Evolutionary conservation across 2,329 filamentous ascomycete species (phyloP).

Genomic region (Botrytis byssoidea): DNA sequence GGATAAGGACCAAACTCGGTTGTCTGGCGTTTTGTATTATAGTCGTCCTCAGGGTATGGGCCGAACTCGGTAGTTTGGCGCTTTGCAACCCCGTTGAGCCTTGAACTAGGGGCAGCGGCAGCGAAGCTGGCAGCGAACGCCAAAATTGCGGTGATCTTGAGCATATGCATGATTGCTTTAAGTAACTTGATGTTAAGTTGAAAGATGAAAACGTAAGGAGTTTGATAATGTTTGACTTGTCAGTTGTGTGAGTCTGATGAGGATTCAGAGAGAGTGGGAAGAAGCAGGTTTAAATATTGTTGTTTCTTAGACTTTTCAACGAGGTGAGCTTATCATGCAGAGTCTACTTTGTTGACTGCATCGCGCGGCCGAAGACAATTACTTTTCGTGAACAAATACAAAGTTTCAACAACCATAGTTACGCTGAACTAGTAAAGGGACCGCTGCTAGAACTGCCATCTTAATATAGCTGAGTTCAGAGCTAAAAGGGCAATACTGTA

Average conservation of each 20-base stretch:
- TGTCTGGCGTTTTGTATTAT: no score
- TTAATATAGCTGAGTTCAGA: not conserved
- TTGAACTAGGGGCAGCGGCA: not conserved
- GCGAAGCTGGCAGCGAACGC: not conserved
- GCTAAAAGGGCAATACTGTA: not conserved
- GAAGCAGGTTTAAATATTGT: not conserved
- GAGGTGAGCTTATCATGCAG: not conserved
- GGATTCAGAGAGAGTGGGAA: not conserved
- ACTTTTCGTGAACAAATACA: not conserved
- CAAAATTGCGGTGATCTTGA: not conserved
- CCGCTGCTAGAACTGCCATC: not conserved
- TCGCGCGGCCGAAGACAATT: not conserved
- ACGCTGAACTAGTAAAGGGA: not conserved
- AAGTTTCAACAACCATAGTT: not conserved
- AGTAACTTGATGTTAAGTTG: not conserved
- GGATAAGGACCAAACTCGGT: no score
- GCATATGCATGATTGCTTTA: not conserved
- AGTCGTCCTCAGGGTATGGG: no score
- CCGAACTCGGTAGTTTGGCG: no score
- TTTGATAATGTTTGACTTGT: not conserved
- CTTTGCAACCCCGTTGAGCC: not conserved
- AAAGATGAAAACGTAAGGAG: not conserved
- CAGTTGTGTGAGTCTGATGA: not conserved
- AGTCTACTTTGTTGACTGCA: not conserved
- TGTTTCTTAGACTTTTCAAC: not conserved